Evolutionary conservation across 805 yeast species (phyloP).

Genomic region (Saccharomycopsis schoenii): DNA sequence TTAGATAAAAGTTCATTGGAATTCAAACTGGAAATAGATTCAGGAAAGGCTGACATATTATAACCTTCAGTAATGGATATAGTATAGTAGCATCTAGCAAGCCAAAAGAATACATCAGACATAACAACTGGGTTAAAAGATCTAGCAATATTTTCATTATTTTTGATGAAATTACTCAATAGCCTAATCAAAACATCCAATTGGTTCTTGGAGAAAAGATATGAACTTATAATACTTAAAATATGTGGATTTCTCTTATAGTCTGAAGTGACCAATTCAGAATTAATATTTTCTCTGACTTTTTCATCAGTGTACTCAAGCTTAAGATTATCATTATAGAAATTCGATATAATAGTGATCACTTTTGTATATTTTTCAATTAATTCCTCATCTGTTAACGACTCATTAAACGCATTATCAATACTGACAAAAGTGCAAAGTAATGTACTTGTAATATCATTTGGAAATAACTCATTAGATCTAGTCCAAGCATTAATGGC

Average conservation of each 20-base stretch:
- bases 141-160: constrained; percentile 19
- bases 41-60: not conserved
- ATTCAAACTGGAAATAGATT: not conserved
- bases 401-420: constrained; percentile 47
- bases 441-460: constrained; percentile 50
- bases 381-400: constrained; percentile 55
- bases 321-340: constrained; percentile 3
- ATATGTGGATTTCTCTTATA: constrained; percentile 49
- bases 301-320: not conserved
- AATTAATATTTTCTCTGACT: not conserved
- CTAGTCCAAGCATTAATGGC: constrained; percentile 82
- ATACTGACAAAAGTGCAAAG: constrained; percentile 60
- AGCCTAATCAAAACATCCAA: constrained; percentile 46
- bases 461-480: constrained; percentile 54
- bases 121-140: constrained; percentile 32
- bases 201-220: constrained; percentile 59
- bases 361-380: constrained; percentile 48
- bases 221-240: constrained; percentile 57
- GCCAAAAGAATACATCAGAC: constrained; percentile 73
- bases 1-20: constrained; percentile 28
- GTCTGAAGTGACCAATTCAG: not conserved
- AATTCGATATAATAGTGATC: constrained; percentile 27
- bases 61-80: constrained; percentile 3
- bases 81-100: constrained; percentile 63
- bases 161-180: constrained; percentile 34